Evolutionary conservation across 306 rosid species (phyloP), one percentile per base, ranked within the genome.

Genomic region (Trichosanthes truncata): DNA sequence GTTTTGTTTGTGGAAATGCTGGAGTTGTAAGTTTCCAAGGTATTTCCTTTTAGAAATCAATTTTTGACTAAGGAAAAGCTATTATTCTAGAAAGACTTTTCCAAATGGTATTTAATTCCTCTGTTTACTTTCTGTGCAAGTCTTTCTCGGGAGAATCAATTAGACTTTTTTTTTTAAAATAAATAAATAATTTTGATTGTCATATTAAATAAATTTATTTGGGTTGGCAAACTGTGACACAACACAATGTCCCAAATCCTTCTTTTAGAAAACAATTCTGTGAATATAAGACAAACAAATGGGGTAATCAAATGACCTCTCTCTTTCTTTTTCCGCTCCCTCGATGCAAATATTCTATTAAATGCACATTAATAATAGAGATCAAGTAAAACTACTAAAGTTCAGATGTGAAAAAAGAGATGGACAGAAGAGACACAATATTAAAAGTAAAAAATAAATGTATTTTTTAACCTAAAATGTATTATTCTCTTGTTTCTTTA

Each of bases 101-200:
- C 8, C 20, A 43, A 41, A 12, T 10, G 18, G 20, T 41, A 68
- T 68, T 68, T 38, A 68, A 68, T 68, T 66, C 52, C 2, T 17
- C 1, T n/a, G 49, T 11, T 68, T 68, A 68, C 75, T 68, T 67
- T 36, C 48, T 67, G 49, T 33, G 41, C 41, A 67, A 36, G 74
- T 67, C 74, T 67, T 67, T n/a, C 49, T 67, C 3, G 74, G 49
- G 49, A 67, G 74, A 35, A 67, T 67, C 74, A 36, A 38, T 63
- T 63, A 14, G n/a, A 12, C 17, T 11, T 14, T 29, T 14, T 62
- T 31, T 6, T n/a, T n/a, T n/a, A n/a, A n/a, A n/a, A n/a, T n/a
- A n/a, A n/a, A n/a, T n/a, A n/a, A n/a, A n/a, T n/a, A n/a, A n/a
- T n/a, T n/a, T n/a, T n/a, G n/a, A n/a, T n/a, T n/a, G 4, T 43